Evolutionary conservation across 1,284 basidiomycete genomes (phyloP), one percentile per base, ranked within the genome.

Genomic region (Rhodotorula mucilaginosa): DNA sequence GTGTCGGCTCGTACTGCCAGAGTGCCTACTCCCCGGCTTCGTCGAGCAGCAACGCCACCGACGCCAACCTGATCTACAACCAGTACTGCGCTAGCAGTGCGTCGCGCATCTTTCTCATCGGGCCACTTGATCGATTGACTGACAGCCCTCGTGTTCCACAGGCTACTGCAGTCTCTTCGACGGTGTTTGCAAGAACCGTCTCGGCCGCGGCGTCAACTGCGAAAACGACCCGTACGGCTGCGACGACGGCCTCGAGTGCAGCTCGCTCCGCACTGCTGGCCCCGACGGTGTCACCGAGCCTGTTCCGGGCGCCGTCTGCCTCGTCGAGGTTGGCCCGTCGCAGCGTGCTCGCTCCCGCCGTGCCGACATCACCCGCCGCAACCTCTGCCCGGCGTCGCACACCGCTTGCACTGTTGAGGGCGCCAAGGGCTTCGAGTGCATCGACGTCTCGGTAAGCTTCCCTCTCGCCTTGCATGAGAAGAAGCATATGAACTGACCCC

Each of bases 311-410:
- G 49, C 23, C 49, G 15, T 23, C 46, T 12, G 56, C 49, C 52
- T n/a, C 34, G 13, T 8, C 60, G 26, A 29, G 47, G n/a, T 23
- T 39, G 57, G 26, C 58, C 59, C 60, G 15, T 60, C 18, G 2
- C 21, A 34, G 12, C 67, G 67, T 26, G 59, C 59, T 13, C 68
- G 65, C 54, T 60, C 68, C 7, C 68, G 68, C 47, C 70, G 68
- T 44, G 26, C 61, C 8, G 31, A 16, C 19, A 44, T 23, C 51
- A 52, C 49, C 47, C 59, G 57, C 58, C 69, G 69, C 65, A 67
- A 65, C 65, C 46, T 71, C 64, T 74, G 73, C 70, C 70, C 73
- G 26, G 52, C 70, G 5, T 69, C 68, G 34, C 67, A 71, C 68
- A 62, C 68, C 34, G 67, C 73, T 10, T 74, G 73, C 70, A 3